Conservation (phyloP, 495 filamentous ascomycete species). For the Aspergillus bertholletiae region DNA sequence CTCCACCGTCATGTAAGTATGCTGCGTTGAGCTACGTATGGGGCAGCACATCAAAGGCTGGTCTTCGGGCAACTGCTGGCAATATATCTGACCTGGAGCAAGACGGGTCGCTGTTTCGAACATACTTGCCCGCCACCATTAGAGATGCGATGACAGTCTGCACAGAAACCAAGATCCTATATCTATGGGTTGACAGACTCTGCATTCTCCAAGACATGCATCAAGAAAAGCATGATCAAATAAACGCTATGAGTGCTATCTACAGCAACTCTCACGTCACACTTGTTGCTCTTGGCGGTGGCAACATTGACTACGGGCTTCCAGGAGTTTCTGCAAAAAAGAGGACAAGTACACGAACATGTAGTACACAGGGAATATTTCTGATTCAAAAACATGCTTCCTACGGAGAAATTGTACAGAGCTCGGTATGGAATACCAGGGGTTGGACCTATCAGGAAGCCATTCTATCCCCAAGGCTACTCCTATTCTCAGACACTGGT, state of each 20-base stretch:
- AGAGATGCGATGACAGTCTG: constrained; percentile 19
- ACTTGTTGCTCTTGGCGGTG: constrained; percentile 13
- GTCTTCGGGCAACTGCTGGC: neutral
- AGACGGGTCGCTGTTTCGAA: neutral
- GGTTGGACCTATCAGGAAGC: constrained; percentile 10
- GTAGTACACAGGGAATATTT: neutral
- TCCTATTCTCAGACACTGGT: constrained; percentile 5
- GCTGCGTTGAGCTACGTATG: constrained; percentile 25
- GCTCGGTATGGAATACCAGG: constrained; percentile 2
- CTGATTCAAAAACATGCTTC: neutral
- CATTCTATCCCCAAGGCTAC: neutral
- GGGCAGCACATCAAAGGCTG: constrained; percentile 5
- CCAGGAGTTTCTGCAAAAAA: constrained; percentile 3
- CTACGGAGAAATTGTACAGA: neutral
- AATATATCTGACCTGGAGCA: neutral
- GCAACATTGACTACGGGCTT: constrained; percentile 11
- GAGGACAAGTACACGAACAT: neutral
- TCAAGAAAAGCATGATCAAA: constrained; percentile 20
- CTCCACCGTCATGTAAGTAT: constrained; percentile 4
- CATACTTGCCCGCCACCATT: constrained; percentile 19
- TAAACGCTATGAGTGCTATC: constrained; percentile 30
- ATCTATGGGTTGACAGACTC: constrained; percentile 33
- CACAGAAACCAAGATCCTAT: constrained; percentile 9
- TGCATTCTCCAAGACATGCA: constrained; percentile 33
- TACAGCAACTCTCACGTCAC: constrained; percentile 29